phyloP scores from a whole-genome alignment of 768 basidiomycete genomes.

The Lentinula boryana region DNA sequence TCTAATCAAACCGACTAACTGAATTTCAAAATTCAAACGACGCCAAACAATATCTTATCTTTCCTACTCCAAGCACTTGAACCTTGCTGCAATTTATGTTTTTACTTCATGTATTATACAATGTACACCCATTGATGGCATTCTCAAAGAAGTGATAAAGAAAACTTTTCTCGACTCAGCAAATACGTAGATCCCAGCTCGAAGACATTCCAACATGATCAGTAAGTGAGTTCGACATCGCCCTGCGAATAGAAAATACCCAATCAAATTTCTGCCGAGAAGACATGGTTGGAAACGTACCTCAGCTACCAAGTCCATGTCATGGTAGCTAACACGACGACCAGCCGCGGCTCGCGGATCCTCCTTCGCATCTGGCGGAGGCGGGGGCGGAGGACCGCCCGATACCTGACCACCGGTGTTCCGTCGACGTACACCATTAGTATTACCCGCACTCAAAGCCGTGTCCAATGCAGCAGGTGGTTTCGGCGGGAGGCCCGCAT shows the following conservation, averaged over 20 bases:
- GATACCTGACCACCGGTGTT: slow-evolving; percentile 31
- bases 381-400: slow-evolving; percentile 62
- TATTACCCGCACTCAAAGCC: slow-evolving; percentile 47
- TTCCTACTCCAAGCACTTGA: too few species aligned
- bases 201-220: slow-evolving; percentile 5
- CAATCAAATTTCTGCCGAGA: slow-evolving; percentile 8
- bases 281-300: slow-evolving; percentile 25
- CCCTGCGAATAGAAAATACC: slow-evolving; percentile 27
- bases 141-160: not conserved
- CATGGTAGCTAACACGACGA: slow-evolving; percentile 88
- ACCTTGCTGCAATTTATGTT: not conserved
- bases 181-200: not conserved
- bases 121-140: not conserved
- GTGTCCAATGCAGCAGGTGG: slow-evolving; percentile 53
- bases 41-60: not conserved
- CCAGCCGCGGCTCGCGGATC: slow-evolving; percentile 89
- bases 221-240: slow-evolving; percentile 51
- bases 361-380: slow-evolving; percentile 85
- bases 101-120: not conserved
- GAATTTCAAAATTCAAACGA: slow-evolving; percentile 1
- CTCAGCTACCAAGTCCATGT: slow-evolving; percentile 92
- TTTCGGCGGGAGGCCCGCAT: slow-evolving; percentile 76
- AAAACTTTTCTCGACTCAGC: not conserved
- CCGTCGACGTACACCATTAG: slow-evolving; percentile 29
- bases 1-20: not conserved